Conservation (phyloP, 2,329 filamentous ascomycete genomes). For the Teratosphaeria pseudoeucalypti region DNA sequence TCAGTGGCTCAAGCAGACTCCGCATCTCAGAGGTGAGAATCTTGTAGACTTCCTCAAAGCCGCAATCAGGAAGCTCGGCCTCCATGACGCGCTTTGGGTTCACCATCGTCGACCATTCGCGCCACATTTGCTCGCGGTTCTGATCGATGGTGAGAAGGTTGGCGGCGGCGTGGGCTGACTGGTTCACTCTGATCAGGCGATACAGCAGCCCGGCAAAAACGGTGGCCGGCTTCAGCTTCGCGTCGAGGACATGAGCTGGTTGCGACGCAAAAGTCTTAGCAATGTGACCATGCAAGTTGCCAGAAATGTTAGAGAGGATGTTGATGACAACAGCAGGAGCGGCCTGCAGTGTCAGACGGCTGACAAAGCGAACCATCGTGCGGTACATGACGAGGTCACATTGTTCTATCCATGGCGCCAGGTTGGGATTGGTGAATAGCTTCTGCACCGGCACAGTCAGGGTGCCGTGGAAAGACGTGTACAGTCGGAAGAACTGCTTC, state of each 20-base stretch:
- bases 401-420: constrained; percentile 89
- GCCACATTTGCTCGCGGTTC: constrained; percentile 90
- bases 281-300: constrained; percentile 70
- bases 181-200: constrained; percentile 80
- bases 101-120: constrained; percentile 66
- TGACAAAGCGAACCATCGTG: constrained; percentile 88
- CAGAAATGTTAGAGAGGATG: constrained; percentile 77
- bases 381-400: constrained; percentile 95
- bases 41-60: constrained; percentile 46
- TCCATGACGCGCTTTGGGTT: constrained; percentile 48
- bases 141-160: constrained; percentile 84
- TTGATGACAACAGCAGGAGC: constrained; percentile 80
- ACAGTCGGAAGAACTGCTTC: constrained; percentile 91
- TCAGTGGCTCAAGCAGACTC: constrained; percentile 57
- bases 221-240: constrained; percentile 78
- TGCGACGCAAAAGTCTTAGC: constrained; percentile 75
- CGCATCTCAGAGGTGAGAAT: constrained; percentile 53
- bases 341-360: constrained; percentile 80
- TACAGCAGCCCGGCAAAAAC: constrained; percentile 80
- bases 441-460: constrained; percentile 95
- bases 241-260: constrained; percentile 72
- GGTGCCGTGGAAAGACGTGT: constrained; percentile 90
- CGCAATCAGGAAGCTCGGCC: constrained; percentile 45
- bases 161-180: constrained; percentile 85
- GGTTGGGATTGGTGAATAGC: constrained; percentile 66